phyloP scores from a whole-genome alignment of 768 basidiomycete species.

The Pluteus cervinus region DNA sequence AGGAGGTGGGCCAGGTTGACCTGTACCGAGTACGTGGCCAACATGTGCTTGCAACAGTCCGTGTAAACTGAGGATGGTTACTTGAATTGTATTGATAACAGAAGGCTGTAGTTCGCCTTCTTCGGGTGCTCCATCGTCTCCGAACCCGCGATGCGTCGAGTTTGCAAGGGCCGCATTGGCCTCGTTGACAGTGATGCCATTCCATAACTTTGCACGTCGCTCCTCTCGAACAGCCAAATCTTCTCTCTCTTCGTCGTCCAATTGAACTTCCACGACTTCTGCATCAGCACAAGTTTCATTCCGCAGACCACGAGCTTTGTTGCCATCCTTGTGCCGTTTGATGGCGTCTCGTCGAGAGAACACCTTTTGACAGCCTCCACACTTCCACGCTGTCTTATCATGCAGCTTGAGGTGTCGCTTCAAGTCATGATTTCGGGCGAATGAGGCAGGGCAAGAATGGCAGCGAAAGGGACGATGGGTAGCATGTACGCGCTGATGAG shows the following conservation, averaged over 20 bases:
- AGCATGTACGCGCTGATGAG: constrained; percentile 65
- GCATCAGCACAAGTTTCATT: constrained; percentile 49
- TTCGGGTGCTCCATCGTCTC: constrained; percentile 33
- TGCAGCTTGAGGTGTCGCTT: constrained; percentile 74
- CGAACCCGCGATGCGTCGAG: constrained; percentile 14
- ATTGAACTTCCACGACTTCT: constrained; percentile 55
- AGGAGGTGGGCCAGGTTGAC: constrained; percentile 20
- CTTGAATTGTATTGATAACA: constrained; percentile 44
- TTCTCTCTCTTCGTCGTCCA: constrained; percentile 35
- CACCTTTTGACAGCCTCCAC: constrained; percentile 65
- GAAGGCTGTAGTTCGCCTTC: constrained; percentile 55
- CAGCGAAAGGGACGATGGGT: constrained; percentile 63
- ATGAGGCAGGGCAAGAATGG: constrained; percentile 61
- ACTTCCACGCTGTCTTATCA: constrained; percentile 69
- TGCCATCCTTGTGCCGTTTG: constrained; percentile 67
- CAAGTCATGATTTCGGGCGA: constrained; percentile 73
- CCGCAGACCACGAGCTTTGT: constrained; percentile 42
- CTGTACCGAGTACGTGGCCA: constrained; percentile 44
- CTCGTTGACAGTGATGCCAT: constrained; percentile 44
- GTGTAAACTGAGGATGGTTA: constrained; percentile 48
- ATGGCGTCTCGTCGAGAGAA: constrained; percentile 78
- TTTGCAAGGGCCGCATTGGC: constrained; percentile 20
- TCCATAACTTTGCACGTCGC: constrained; percentile 60
- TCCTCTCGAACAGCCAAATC: constrained; percentile 49
- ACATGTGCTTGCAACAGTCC: constrained; percentile 52